Conservation (phyloP, 148 eudicot species). For the Silene uniflora region DNA sequence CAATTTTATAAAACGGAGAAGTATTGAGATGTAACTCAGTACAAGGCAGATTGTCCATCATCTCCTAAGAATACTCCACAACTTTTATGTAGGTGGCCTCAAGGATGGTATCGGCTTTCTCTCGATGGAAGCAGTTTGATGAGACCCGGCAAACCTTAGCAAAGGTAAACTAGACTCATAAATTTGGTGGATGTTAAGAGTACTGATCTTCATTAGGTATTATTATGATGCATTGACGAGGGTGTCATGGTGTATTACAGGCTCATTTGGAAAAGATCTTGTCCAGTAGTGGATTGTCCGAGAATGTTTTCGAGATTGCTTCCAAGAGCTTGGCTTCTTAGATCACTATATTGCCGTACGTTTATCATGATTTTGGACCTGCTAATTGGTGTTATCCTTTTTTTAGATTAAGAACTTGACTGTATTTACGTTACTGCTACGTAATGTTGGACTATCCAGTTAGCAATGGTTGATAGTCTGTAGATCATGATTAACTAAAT, state of each 20-base stretch:
- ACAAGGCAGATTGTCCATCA: too few species aligned
- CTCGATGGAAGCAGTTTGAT: constrained; percentile 91
- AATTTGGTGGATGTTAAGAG: neutral
- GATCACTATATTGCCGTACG: neutral
- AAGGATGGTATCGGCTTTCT: constrained; percentile 91
- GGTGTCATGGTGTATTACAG: constrained; percentile 33
- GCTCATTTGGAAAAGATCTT: constrained; percentile 89
- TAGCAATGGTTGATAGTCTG: too few species aligned
- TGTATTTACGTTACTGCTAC: too few species aligned
- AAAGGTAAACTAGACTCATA: constrained; percentile 47
- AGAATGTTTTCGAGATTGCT: constrained; percentile 91
- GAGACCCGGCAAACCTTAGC: constrained; percentile 77
- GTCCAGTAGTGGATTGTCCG: constrained; percentile 77
- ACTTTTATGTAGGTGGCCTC: constrained; percentile 66
- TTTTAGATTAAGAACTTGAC: neutral
- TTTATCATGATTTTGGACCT: neutral
- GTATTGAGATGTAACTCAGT: too few species aligned
- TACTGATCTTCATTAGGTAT: neutral
- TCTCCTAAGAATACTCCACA: neutral
- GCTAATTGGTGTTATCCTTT: neutral
- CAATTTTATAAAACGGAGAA: too few species aligned
- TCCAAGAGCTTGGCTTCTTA: constrained; percentile 92
- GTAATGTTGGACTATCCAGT: too few species aligned
- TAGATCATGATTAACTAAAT: too few species aligned
- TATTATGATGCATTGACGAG: neutral